Conservation (phyloP, 192 early-diverging fungal species). For the Chytriomyces sp. region DNA sequence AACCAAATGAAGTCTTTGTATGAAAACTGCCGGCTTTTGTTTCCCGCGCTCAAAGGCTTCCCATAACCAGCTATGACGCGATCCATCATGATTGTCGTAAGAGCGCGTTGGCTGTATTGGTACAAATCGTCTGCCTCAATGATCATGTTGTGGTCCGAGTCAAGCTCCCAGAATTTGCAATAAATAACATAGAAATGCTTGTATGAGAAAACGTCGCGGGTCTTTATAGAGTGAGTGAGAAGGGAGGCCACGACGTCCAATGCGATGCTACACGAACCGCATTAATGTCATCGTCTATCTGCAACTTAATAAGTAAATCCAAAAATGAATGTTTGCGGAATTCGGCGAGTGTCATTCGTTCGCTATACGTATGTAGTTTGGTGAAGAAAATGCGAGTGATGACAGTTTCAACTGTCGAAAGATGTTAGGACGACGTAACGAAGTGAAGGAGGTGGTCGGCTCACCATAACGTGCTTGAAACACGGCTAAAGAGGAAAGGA, state of each 20-base stretch:
- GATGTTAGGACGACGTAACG: neutral
- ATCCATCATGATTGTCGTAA: conserved; percentile 69
- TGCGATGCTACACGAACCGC: conserved; percentile 36
- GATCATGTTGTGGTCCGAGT: conserved; percentile 84
- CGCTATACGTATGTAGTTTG: conserved; percentile 63
- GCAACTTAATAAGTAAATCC: conserved; percentile 64
- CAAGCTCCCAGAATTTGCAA: conserved; percentile 96
- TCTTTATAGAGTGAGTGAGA: conserved; percentile 39
- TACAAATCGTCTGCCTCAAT: conserved; percentile 70
- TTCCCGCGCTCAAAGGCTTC: conserved; percentile 43
- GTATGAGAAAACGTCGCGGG: conserved; percentile 89
- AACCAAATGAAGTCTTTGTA: conserved; percentile 89
- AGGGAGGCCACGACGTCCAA: conserved; percentile 29
- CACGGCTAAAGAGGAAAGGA: conserved; percentile 74
- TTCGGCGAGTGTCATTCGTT: conserved; percentile 76
- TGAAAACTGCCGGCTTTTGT: conserved; percentile 28
- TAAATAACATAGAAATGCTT: conserved; percentile 98
- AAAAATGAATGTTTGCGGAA: conserved; percentile 69
- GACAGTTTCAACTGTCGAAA: conserved; percentile 76
- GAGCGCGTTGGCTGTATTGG: conserved; percentile 70
- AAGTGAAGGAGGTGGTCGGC: neutral
- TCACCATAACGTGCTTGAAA: conserved; percentile 85
- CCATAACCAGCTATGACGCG: conserved; percentile 76
- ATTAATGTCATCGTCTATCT: conserved; percentile 74
- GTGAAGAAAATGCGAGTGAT: conserved; percentile 84